Percentiles rank a stretch among this genome's conserved stretches.
phyloP scores from a whole-genome alignment of 1,284 basidiomycete genomes.

The Microstroma glucosiphilum region DNA sequence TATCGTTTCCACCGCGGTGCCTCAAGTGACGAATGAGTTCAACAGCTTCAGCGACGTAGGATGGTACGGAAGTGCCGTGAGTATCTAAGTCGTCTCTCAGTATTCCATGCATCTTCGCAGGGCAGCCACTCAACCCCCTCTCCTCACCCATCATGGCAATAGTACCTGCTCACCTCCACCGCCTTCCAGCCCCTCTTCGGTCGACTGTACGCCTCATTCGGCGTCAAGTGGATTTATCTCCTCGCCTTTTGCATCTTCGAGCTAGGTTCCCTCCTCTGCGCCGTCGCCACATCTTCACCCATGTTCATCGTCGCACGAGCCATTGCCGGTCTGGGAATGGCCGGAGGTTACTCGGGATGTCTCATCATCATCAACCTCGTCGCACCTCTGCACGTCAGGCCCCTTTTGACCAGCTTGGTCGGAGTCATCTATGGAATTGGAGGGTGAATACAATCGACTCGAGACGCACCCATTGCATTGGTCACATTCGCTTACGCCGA shows the following conservation, averaged over 20 bases:
- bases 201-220: conserved; percentile 28
- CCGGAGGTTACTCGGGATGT: conserved; percentile 32
- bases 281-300: conserved; percentile 23
- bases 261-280: conserved; percentile 38
- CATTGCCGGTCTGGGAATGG: conserved; percentile 32
- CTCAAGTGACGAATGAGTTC: conserved; percentile 31
- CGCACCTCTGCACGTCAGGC: conserved; percentile 17
- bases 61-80: conserved; percentile 39
- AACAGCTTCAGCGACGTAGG: conserved; percentile 27
- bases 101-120: too few species aligned
- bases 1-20: conserved; percentile 38
- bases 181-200: conserved; percentile 40
- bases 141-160: too few species aligned
- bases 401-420: conserved; percentile 21
- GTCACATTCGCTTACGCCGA: too few species aligned
- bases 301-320: conserved; percentile 41
- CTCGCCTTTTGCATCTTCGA: conserved; percentile 27
- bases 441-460: too few species aligned
- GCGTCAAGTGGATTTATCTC: conserved; percentile 32
- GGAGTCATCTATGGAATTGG: conserved; percentile 32
- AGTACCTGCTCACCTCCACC: conserved; percentile 35
- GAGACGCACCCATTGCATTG: too few species aligned
- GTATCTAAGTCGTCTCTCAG: too few species aligned
- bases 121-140: too few species aligned
- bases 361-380: conserved; percentile 31